Percentiles rank a stretch among this genome's conserved stretches.
Evolutionary conservation across 2,329 filamentous ascomycete genomes (phyloP).

Genomic region (Acephala macrosclerotiorum): DNA sequence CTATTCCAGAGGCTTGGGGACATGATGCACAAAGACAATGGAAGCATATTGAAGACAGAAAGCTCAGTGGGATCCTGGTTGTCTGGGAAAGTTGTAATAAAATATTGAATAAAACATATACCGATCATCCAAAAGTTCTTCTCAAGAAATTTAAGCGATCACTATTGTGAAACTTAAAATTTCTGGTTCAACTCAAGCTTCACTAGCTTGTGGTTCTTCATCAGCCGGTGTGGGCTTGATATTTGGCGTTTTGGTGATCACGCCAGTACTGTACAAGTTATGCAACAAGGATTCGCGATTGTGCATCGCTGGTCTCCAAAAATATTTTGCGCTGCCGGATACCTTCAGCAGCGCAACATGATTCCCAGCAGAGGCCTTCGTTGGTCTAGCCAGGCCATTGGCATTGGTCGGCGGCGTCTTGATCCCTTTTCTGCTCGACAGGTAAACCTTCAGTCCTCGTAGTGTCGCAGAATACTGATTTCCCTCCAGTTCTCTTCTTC

Average conservation of each 20-base stretch:
- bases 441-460: conserved; percentile 31
- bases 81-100: not conserved
- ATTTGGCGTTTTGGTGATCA: not conserved
- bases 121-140: not conserved
- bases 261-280: conserved; percentile 15
- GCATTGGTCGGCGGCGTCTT: conserved; percentile 44
- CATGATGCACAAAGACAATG: not conserved
- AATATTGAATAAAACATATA: not conserved
- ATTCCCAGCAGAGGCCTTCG: conserved; percentile 61
- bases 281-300: conserved; percentile 20
- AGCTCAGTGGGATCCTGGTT: not conserved
- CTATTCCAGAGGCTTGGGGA: not conserved
- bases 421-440: conserved; percentile 47
- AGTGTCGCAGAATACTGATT: conserved; percentile 29
- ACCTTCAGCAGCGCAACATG: conserved; percentile 50
- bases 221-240: not conserved
- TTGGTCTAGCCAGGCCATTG: conserved; percentile 53
- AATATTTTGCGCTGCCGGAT: conserved; percentile 41
- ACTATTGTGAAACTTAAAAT: not conserved
- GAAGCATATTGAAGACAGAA: not conserved
- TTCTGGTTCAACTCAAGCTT: not conserved
- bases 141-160: too few relatives aligned
- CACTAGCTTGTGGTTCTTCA: not conserved
- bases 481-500: conserved; percentile 42
- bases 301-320: conserved; percentile 24